These are phyloP conservation scores for Pterocarpus macrocarpus DNA, from an alignment of 306 rosid genomes.

Conservation along the genomic window DNA sequence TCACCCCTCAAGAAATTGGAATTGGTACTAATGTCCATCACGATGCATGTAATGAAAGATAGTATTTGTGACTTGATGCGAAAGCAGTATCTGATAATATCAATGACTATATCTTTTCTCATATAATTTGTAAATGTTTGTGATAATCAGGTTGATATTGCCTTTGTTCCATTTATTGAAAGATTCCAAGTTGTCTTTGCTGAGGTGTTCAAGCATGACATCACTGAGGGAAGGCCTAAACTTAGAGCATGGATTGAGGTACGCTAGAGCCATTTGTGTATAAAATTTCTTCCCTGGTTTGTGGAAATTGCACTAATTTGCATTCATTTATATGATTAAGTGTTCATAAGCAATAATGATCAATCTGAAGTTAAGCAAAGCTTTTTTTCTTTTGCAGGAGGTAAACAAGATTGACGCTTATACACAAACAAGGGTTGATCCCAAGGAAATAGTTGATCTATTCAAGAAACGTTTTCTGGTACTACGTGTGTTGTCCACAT, in stretches of 20 bases:
- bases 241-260: constrained; percentile 80
- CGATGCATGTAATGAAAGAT: constrained; percentile 19
- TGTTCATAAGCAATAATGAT: constrained; percentile 16
- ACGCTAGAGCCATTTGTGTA: constrained; percentile 8
- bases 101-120: neutral
- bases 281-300: neutral
- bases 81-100: constrained; percentile 4
- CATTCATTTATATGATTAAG: constrained; percentile 12
- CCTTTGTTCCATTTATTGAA: constrained; percentile 74
- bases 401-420: constrained; percentile 79
- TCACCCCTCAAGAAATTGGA: neutral
- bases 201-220: constrained; percentile 65
- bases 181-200: constrained; percentile 65
- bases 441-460: constrained; percentile 52
- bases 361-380: constrained; percentile 23
- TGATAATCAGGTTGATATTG: constrained; percentile 77
- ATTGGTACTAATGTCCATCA: neutral
- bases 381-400: constrained; percentile 57
- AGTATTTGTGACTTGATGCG: neutral
- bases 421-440: constrained; percentile 65
- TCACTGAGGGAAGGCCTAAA: constrained; percentile 80
- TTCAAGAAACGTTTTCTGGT: constrained; percentile 73
- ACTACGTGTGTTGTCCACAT: neutral
- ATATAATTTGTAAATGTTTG: constrained; percentile 29
- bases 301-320: neutral